phyloP scores from a whole-genome alignment of 331 rosid species.

The Acacia pycnantha region DNA sequence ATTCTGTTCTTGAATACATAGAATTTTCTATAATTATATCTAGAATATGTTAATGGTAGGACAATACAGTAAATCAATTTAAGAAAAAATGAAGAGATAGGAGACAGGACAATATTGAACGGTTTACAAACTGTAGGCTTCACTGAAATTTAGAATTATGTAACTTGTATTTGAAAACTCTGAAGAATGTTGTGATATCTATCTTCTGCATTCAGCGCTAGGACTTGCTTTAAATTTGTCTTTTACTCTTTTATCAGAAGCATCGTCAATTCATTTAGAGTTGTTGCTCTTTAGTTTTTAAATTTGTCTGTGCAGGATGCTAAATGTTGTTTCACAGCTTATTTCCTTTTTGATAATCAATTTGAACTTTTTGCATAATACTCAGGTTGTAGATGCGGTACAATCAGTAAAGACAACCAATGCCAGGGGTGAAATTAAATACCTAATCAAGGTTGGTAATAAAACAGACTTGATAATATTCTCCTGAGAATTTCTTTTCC shows the following conservation, averaged over 20 bases:
- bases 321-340: background rate
- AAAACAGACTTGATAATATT: conserved; percentile 4
- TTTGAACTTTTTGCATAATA: conserved; percentile 22
- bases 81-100: background rate
- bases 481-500: background rate
- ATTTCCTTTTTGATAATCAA: conserved; percentile 5
- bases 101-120: background rate
- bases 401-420: conserved; percentile 94
- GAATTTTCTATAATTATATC: background rate
- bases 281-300: conserved; percentile 1
- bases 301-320: background rate
- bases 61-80: background rate
- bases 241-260: background rate
- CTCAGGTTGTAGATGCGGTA: conserved; percentile 89
- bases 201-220: background rate
- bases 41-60: background rate
- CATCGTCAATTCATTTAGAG: background rate
- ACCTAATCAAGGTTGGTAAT: conserved; percentile 90
- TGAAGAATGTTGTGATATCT: background rate
- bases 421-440: conserved; percentile 84
- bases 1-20: background rate
- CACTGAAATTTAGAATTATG: background rate
- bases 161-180: background rate
- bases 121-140: background rate
- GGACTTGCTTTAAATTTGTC: background rate